phyloP scores from a whole-genome alignment of 176 grass and related monocot species.

The Olyra latifolia region DNA sequence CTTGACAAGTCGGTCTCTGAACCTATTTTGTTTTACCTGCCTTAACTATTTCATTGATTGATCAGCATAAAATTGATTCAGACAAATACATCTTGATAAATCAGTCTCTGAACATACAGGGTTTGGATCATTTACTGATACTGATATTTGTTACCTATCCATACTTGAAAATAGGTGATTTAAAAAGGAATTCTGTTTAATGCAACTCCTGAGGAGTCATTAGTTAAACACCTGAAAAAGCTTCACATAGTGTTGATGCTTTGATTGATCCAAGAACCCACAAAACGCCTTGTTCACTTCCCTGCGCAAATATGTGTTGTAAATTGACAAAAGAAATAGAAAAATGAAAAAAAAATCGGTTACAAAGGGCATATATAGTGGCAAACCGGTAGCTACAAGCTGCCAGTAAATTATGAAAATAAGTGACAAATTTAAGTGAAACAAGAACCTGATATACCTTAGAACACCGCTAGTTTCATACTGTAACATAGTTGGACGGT shows the following conservation, averaged over 20 bases:
- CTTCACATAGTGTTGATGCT: conserved; percentile 36
- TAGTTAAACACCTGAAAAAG: conserved; percentile 50
- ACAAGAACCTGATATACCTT: conserved; percentile 50
- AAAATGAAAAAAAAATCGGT: background rate
- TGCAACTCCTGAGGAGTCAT: background rate
- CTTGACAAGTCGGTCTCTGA: background rate
- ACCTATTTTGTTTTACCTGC: background rate
- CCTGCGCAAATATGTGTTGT: conserved; percentile 37
- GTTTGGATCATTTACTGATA: background rate
- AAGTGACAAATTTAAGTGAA: background rate
- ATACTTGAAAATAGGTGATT: background rate
- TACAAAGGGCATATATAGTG: background rate
- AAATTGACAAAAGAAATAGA: conserved; percentile 6
- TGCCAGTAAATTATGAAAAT: background rate
- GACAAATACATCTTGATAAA: background rate
- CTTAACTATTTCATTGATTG: background rate
- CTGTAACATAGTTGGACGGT: conserved; percentile 56
- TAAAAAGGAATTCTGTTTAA: background rate
- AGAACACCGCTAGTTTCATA: conserved; percentile 62
- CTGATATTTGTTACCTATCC: background rate
- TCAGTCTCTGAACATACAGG: background rate
- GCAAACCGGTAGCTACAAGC: background rate
- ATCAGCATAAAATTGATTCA: background rate
- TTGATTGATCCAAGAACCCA: conserved; percentile 71
- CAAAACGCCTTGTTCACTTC: conserved; percentile 90